phyloP scores from a whole-genome alignment of 257 asterid species.

The Hygrophila difformis region DNA sequence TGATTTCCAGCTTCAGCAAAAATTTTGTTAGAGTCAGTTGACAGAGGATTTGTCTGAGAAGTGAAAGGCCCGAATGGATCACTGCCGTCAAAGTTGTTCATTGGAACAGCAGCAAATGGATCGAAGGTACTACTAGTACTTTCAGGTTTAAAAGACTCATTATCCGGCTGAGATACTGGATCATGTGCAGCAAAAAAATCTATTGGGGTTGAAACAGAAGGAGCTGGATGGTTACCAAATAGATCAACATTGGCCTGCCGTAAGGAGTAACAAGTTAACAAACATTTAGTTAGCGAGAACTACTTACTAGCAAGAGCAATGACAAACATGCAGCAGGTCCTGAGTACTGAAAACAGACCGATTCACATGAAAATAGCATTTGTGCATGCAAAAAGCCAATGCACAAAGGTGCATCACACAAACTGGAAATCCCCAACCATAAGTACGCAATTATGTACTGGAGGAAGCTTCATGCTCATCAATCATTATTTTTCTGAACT shows the following conservation, averaged over 20 bases:
- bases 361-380: no score
- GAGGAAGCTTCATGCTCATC: neutral
- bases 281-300: no score
- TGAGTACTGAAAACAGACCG: no score
- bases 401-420: no score
- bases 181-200: conserved; percentile 62
- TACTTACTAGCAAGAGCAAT: no score
- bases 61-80: conserved; percentile 49
- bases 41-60: conserved; percentile 35
- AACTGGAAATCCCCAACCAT: no score
- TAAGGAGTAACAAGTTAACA: neutral
- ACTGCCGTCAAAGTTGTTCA: conserved; percentile 49
- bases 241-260: conserved; percentile 46
- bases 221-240: conserved; percentile 59
- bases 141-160: conserved; percentile 33
- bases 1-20: conserved; percentile 16
- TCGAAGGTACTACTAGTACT: conserved; percentile 36
- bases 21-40: conserved; percentile 23
- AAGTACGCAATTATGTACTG: neutral
- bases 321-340: no score
- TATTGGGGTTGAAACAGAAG: conserved; percentile 44
- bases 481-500: neutral
- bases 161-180: conserved; percentile 39
- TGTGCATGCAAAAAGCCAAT: no score
- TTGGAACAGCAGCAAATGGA: conserved; percentile 81